These are phyloP conservation scores for Aspergillus thermomutatus DNA, from an alignment of 2,329 filamentous ascomycete species.

Conservation along the genomic window DNA sequence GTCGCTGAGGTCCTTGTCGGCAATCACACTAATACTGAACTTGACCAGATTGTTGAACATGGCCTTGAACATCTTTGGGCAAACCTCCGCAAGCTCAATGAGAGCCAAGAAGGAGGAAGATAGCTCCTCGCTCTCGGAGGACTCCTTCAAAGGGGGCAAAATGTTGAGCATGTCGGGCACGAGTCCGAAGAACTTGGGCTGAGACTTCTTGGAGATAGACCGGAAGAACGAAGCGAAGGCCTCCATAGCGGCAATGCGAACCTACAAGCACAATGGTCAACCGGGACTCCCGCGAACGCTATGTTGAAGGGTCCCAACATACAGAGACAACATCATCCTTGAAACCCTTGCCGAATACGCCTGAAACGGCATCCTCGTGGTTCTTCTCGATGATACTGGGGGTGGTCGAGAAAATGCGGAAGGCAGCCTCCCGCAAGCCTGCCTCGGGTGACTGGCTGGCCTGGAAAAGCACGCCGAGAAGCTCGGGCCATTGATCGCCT, in stretches of 20 bases:
- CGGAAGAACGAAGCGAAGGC: constrained; percentile 96
- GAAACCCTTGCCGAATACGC: constrained; percentile 88
- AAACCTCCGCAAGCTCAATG: constrained; percentile 91
- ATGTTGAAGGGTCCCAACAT: constrained; percentile 28
- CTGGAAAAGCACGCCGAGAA: constrained; percentile 80
- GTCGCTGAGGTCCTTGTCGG: constrained; percentile 91
- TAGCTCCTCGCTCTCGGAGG: constrained; percentile 83
- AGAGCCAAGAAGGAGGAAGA: constrained; percentile 85
- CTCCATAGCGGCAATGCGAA: constrained; percentile 91
- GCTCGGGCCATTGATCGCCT: constrained; percentile 87
- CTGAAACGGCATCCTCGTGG: constrained; percentile 84
- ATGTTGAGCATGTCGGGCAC: constrained; percentile 93
- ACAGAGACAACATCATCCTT: constrained; percentile 80
- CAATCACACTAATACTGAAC: constrained; percentile 89
- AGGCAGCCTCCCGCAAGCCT: constrained; percentile 85
- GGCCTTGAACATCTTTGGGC: constrained; percentile 94
- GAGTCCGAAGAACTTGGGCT: constrained; percentile 81
- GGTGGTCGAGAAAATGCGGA: constrained; percentile 91
- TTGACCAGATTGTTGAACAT: constrained; percentile 91
- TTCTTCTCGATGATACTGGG: constrained; percentile 95
- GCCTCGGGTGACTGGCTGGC: constrained; percentile 82
- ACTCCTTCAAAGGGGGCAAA: constrained; percentile 87
- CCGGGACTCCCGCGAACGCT: constrained; percentile 3
- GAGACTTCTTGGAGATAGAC: constrained; percentile 80
- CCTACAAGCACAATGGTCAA: constrained; percentile 48